phyloP scores from a whole-genome alignment of 2,329 filamentous ascomycete species.

The Rosellinia necatrix region DNA sequence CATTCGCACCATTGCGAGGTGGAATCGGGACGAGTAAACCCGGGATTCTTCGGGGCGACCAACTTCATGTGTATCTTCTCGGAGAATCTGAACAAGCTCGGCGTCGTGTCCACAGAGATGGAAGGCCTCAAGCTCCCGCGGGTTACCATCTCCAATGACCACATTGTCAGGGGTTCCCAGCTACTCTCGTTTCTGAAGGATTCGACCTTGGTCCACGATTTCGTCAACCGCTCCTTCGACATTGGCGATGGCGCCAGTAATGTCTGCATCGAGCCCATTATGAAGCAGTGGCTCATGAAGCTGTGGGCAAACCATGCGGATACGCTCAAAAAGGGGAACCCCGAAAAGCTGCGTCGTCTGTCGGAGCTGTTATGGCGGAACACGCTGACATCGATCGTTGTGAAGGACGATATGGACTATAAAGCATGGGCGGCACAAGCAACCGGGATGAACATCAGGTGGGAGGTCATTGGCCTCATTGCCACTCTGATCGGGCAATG shows the following conservation, averaged over 20 bases:
- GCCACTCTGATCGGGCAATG: constrained; percentile 38
- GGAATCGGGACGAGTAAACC: constrained; percentile 31
- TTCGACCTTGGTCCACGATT: constrained; percentile 36
- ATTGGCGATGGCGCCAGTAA: constrained; percentile 36
- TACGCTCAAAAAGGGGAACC: constrained; percentile 39
- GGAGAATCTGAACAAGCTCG: constrained; percentile 39
- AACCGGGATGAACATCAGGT: constrained; percentile 41
- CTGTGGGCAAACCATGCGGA: constrained; percentile 37
- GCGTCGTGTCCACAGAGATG: constrained; percentile 33
- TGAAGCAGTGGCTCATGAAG: constrained; percentile 42
- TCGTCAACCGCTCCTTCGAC: constrained; percentile 39
- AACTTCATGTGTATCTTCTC: constrained; percentile 40
- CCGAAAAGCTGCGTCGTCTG: constrained; percentile 40
- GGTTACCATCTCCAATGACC: constrained; percentile 38
- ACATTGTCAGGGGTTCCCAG: constrained; percentile 40
- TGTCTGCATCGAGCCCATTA: constrained; percentile 37
- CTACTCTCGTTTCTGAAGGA: constrained; percentile 42
- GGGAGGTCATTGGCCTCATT: constrained; percentile 44
- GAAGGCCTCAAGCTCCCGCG: constrained; percentile 33
- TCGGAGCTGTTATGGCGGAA: constrained; percentile 44
- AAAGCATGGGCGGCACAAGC: constrained; percentile 37
- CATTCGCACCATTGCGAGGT: constrained; percentile 30
- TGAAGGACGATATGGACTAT: constrained; percentile 37
- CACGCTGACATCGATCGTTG: constrained; percentile 37
- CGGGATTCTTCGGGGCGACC: constrained; percentile 41